Evolutionary conservation across 495 filamentous ascomycete species (phyloP).

Genomic region (Aspergillus hancockii): DNA sequence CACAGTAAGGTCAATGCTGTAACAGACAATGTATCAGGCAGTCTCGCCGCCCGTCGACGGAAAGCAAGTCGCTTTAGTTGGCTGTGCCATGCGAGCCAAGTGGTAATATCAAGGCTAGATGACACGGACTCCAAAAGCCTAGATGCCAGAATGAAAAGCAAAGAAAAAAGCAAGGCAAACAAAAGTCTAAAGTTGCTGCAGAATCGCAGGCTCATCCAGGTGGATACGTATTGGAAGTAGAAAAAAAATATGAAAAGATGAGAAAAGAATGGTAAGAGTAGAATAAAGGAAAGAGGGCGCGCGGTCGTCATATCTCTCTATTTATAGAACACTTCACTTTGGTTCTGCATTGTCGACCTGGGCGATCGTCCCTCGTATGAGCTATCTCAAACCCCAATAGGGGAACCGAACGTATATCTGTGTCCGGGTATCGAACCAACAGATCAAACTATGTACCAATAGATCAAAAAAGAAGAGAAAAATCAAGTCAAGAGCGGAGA

Average conservation of each 20-base stretch:
- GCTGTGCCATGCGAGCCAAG: neutral
- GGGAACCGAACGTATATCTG: neutral
- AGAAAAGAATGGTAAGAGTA: neutral
- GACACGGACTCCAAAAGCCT: neutral
- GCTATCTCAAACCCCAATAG: neutral
- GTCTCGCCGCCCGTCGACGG: neutral
- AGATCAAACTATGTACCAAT: constrained; percentile 3
- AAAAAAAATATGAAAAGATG: neutral
- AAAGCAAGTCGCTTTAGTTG: neutral
- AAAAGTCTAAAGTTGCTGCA: constrained; percentile 28
- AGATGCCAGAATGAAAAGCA: constrained; percentile 2
- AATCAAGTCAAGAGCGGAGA: constrained; percentile 13
- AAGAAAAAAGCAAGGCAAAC: constrained; percentile 19
- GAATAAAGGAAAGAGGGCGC: neutral
- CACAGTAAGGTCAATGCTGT: neutral
- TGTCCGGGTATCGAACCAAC: constrained; percentile 2
- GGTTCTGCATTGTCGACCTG: neutral
- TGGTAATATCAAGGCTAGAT: no score
- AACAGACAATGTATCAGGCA: neutral
- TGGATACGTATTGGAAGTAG: neutral
- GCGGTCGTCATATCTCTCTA: constrained; percentile 14
- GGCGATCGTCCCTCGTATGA: neutral
- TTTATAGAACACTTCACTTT: constrained; percentile 5
- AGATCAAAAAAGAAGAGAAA: constrained; percentile 3
- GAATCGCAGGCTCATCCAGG: neutral